Conservation (phyloP, 164 flowering plant species). For the Vitis rotundifolia region DNA sequence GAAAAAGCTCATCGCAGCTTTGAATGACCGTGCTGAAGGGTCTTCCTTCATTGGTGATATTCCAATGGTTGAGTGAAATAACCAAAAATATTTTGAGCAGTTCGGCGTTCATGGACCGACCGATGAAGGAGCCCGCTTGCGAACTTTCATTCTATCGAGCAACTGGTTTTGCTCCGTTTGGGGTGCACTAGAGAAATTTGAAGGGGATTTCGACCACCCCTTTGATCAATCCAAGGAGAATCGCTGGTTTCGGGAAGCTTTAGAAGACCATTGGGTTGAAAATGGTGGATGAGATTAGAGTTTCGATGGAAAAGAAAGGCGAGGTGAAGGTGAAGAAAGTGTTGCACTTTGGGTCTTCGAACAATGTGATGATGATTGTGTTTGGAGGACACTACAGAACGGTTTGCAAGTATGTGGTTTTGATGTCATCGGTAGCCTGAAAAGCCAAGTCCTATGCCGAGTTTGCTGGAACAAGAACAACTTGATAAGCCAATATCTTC, state of each 20-base stretch:
- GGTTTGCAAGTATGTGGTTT: no score
- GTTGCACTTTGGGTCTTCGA: conserved; percentile 50
- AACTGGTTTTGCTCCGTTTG: conserved; percentile 65
- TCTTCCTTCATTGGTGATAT: no score
- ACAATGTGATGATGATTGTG: conserved; percentile 59
- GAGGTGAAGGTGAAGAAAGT: no score
- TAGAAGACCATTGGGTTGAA: conserved; percentile 26
- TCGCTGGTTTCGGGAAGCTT: conserved; percentile 24
- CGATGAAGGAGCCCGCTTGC: conserved; percentile 62
- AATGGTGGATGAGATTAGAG: no score
- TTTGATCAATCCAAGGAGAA: conserved; percentile 50
- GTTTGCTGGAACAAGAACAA: no score
- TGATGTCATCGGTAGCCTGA: no score
- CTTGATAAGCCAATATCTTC: no score
- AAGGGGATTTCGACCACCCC: conserved; percentile 50
- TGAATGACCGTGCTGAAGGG: no score
- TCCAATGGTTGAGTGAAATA: no score
- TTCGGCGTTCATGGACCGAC: conserved; percentile 57
- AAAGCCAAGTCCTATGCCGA: no score
- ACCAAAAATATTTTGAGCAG: conserved; percentile 51
- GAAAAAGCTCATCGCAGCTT: no score
- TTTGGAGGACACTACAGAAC: conserved; percentile 46
- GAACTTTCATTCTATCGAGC: conserved; percentile 59
- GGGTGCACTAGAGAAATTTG: conserved; percentile 58
- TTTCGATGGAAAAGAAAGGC: no score